Percentiles rank a stretch among this genome's conserved stretches.
phyloP scores from a whole-genome alignment of 1,139 yeast genomes.

The Eremothecium cymbalariae region DNA sequence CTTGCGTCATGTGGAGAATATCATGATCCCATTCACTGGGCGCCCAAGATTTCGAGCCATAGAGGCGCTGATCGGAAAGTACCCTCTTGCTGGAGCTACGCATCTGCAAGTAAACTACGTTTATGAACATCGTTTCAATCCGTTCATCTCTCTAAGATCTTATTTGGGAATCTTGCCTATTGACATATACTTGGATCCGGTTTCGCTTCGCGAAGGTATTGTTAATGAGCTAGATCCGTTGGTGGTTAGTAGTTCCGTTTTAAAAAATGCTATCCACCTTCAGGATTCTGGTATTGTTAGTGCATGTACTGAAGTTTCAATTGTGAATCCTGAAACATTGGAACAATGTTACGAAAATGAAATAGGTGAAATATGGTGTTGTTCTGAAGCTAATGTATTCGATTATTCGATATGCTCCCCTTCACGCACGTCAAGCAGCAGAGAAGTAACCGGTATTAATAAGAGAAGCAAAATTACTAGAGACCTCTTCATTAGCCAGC shows the following conservation, averaged over 20 bases:
- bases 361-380: conserved; percentile 95
- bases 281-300: conserved; percentile 97
- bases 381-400: conserved; percentile 72
- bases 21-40: conserved; percentile 74
- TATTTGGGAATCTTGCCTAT: conserved; percentile 86
- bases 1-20: conserved; percentile 59
- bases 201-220: conserved; percentile 81
- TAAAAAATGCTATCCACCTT: conserved; percentile 41
- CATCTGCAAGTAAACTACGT: conserved; percentile 68
- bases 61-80: conserved; percentile 52
- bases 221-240: conserved; percentile 71
- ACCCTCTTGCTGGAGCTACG: conserved; percentile 58
- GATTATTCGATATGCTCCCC: conserved; percentile 47
- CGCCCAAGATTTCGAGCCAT: conserved; percentile 63
- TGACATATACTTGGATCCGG: conserved; percentile 78
- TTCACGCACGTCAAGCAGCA: conserved; percentile 29
- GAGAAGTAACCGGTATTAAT: conserved; percentile 9
- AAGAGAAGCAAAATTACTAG: conserved; percentile 18
- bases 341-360: conserved; percentile 83
- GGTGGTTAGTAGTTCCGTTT: conserved; percentile 49
- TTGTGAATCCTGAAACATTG: conserved; percentile 89
- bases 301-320: conserved; percentile 85
- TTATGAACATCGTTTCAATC: conserved; percentile 73
- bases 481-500: conserved; percentile 38
- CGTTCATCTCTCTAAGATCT: conserved; percentile 69